Evolutionary conservation across 495 filamentous ascomycete species (phyloP), one percentile per base, ranked within the genome.

Genomic region (Penicillium nucicola): DNA sequence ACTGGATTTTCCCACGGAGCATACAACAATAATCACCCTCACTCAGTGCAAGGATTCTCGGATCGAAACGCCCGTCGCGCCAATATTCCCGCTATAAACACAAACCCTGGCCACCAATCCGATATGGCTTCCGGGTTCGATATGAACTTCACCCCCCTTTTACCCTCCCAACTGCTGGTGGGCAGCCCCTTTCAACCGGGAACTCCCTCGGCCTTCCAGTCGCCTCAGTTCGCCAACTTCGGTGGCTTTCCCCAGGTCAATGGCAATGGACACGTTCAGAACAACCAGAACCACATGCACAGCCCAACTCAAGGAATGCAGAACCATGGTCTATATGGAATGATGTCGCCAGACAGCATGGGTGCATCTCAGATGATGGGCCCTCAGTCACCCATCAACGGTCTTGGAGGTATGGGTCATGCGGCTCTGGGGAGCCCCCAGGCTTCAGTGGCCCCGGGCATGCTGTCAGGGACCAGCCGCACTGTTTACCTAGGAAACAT

Each of bases 401-500:
- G 83, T 13, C 85, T 87, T 69, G 74, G 73, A 42, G 81, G 81
- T 19, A 71, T 90, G 60, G 77, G 69, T 12, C 76, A 67, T 53
- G 77, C 81, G 28, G 69, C 74, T n/a, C 72, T 80, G 56, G 83
- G 79, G 17, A 84, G 79, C 50, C 79, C 81, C 19, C 81, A 77
- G 11, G 85, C 86, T 17, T 83, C 90, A 15, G 84, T 95, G 56
- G 78, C 84, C 13, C 86, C 90, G 18, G 89, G 87, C 42, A 78
- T 93, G 49, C 78, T 95, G 15, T 91, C 90, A 10, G 89, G 90
- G 13, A 97, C 90, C 18, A 97, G 92, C 75, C 81, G 93, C 42
- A 97, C 95, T 6, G 95, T 98, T 41, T 98, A 98, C 58, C 78
- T 98, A 40, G 93, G 93, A 44, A 98, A 98, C 66, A 98, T 98